Evolutionary conservation across 768 basidiomycete species (phyloP).

Genomic region (Kockovaella imperatae): DNA sequence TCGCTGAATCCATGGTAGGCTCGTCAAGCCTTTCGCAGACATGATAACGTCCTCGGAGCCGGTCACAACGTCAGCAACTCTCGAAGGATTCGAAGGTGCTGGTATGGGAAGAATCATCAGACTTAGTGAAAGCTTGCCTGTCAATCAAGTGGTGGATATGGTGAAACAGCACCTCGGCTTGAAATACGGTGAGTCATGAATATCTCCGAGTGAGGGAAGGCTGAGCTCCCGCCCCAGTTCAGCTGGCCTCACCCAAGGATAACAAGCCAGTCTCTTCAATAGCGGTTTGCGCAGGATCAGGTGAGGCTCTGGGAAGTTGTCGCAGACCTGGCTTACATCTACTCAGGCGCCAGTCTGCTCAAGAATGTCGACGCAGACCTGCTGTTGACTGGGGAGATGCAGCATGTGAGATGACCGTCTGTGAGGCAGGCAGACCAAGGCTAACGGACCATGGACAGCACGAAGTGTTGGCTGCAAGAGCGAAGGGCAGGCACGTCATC

Average conservation of each 20-base stretch:
- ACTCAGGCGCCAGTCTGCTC: constrained; percentile 60
- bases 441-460: constrained; percentile 53
- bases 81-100: constrained; percentile 38
- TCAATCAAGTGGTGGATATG: constrained; percentile 58
- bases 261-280: constrained; percentile 50
- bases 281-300: constrained; percentile 87
- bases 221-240: constrained; percentile 17
- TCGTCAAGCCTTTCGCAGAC: constrained; percentile 26
- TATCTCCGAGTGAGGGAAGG: neutral
- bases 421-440: neutral
- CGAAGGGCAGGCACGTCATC: constrained; percentile 67
- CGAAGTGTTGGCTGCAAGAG: constrained; percentile 73
- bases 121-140: constrained; percentile 53
- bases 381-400: constrained; percentile 88
- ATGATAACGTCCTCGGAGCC: constrained; percentile 8
- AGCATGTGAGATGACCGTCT: constrained; percentile 54
- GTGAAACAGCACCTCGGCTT: constrained; percentile 64
- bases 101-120: constrained; percentile 65
- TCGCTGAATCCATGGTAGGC: constrained; percentile 13
- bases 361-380: constrained; percentile 67
- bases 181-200: constrained; percentile 52
- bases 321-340: neutral
- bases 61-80: constrained; percentile 13
- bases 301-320: constrained; percentile 34
- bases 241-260: constrained; percentile 26